These are phyloP conservation scores for Diaporthe sp. DNA, from an alignment of 2,329 filamentous ascomycete species.

Conservation along the genomic window DNA sequence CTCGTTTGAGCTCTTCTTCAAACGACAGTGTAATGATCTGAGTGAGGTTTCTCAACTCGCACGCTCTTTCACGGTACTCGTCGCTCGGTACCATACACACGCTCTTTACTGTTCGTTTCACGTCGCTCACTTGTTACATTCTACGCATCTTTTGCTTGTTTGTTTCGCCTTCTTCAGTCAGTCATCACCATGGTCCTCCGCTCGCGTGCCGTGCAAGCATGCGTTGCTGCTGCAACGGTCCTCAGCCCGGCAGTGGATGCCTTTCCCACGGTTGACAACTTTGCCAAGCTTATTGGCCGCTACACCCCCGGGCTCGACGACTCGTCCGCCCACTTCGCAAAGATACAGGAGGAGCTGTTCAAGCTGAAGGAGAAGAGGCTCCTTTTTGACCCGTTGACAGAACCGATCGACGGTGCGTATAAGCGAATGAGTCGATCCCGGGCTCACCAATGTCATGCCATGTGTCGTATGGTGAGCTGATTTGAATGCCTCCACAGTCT, in stretches of 20 bases:
- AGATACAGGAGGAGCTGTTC: conserved; percentile 16
- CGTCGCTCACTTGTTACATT: neutral
- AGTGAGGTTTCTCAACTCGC: neutral
- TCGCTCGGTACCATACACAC: conserved; percentile 10
- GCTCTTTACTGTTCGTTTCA: neutral
- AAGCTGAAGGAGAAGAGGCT: conserved; percentile 69
- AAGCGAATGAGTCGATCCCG: neutral
- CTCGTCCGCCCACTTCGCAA: conserved; percentile 1
- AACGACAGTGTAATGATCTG: neutral
- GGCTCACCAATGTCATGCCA: neutral
- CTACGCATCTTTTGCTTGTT: neutral
- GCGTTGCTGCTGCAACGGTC: conserved; percentile 4
- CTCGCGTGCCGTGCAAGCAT: conserved; percentile 8
- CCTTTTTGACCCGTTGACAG: conserved; percentile 12
- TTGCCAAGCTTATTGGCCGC: conserved; percentile 3
- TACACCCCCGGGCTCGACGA: conserved; percentile 12
- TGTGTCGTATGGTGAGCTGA: neutral
- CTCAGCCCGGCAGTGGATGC: conserved; percentile 6
- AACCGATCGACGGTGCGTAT: neutral
- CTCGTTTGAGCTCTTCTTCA: neutral
- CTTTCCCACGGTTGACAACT: conserved; percentile 7
- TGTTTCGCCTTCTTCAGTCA: neutral
- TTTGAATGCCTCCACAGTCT: neutral
- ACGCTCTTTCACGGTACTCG: conserved; percentile 23
- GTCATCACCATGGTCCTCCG: neutral